Percentiles rank a stretch among this genome's conserved stretches.
Evolutionary conservation across 139 green algal genomes (phyloP).

Genomic region (Medakamo hakoo): DNA sequence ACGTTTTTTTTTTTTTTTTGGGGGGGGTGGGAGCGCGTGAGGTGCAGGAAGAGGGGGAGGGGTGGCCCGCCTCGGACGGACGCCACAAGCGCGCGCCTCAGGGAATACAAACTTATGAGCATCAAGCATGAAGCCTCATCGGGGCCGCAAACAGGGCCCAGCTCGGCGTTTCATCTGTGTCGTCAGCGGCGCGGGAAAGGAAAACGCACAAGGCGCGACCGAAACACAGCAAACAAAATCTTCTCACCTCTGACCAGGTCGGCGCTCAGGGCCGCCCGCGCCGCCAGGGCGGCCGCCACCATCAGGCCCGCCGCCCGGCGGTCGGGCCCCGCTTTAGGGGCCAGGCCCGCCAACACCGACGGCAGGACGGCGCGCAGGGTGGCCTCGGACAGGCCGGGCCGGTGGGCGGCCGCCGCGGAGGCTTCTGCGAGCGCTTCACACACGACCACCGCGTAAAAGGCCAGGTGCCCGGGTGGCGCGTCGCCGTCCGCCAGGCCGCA

Average conservation of each 20-base stretch:
- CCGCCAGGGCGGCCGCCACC: slow-evolving; percentile 45
- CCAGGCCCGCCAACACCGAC: slow-evolving; percentile 44
- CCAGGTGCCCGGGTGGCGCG: slow-evolving; percentile 17
- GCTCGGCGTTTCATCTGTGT: not conserved
- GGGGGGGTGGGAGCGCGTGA: no score
- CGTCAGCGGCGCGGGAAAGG: not conserved
- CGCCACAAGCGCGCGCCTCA: slow-evolving; percentile 25
- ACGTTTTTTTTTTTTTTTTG: no score
- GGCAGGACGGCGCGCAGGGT: slow-evolving; percentile 34
- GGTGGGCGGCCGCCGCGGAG: not conserved
- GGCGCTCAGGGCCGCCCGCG: slow-evolving; percentile 23
- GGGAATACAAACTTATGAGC: slow-evolving; percentile 84
- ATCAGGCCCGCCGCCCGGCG: slow-evolving; percentile 56
- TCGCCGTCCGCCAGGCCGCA: slow-evolving; percentile 9
- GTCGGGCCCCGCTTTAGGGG: slow-evolving; percentile 18
- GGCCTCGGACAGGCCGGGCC: not conserved
- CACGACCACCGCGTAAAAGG: slow-evolving; percentile 53
- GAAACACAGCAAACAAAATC: not conserved
- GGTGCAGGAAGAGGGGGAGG: not conserved
- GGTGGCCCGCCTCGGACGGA: not conserved
- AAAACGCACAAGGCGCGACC: no score
- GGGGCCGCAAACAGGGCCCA: not conserved
- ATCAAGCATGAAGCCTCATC: slow-evolving; percentile 3
- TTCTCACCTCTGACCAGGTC: slow-evolving; percentile 28
- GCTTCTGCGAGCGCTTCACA: slow-evolving; percentile 32